Evolutionary conservation across 2,329 filamentous ascomycete genomes (phyloP).

Genomic region (Colletotrichum graminicola): DNA sequence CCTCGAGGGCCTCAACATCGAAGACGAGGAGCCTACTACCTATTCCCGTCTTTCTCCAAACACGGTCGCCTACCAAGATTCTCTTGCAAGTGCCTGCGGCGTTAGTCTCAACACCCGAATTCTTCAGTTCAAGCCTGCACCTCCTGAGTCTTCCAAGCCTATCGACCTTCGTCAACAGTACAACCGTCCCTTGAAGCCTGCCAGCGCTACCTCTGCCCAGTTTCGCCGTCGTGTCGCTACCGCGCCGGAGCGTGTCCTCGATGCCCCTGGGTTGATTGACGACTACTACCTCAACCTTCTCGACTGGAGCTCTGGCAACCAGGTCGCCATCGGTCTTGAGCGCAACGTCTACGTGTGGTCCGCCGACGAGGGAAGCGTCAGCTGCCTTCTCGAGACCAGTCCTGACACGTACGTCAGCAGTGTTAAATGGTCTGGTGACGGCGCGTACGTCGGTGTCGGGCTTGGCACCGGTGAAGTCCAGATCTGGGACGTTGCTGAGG

Average conservation of each 20-base stretch:
- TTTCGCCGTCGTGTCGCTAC: slow-evolving; percentile 93
- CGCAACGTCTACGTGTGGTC: slow-evolving; percentile 99
- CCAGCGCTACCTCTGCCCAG: slow-evolving; percentile 80
- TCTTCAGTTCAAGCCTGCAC: slow-evolving; percentile 96
- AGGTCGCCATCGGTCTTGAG: slow-evolving; percentile 97
- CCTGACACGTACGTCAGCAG: slow-evolving; percentile 97
- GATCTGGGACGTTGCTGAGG: slow-evolving; percentile 98
- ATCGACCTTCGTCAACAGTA: slow-evolving; percentile 98
- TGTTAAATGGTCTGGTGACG: slow-evolving; percentile 98
- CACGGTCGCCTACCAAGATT: slow-evolving; percentile 91
- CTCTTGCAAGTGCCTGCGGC: slow-evolving; percentile 89
- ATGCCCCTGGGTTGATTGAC: slow-evolving; percentile 94
- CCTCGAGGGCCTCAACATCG: slow-evolving; percentile 82
- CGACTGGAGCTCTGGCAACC: slow-evolving; percentile 98
- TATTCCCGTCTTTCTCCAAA: slow-evolving; percentile 88
- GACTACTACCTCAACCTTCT: slow-evolving; percentile 99
- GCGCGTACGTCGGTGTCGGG: slow-evolving; percentile 94
- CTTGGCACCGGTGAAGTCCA: slow-evolving; percentile 96
- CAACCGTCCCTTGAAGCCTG: slow-evolving; percentile 91
- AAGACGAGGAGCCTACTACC: slow-evolving; percentile 75
- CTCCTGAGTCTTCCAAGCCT: slow-evolving; percentile 98
- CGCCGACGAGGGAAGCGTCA: slow-evolving; percentile 90
- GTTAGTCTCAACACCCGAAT: slow-evolving; percentile 95
- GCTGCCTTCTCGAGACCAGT: slow-evolving; percentile 86
- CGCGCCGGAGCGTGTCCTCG: slow-evolving; percentile 93